These are phyloP conservation scores for Mortierella alpina DNA, from an alignment of 192 early-diverging fungal species.

Conservation along the genomic window DNA sequence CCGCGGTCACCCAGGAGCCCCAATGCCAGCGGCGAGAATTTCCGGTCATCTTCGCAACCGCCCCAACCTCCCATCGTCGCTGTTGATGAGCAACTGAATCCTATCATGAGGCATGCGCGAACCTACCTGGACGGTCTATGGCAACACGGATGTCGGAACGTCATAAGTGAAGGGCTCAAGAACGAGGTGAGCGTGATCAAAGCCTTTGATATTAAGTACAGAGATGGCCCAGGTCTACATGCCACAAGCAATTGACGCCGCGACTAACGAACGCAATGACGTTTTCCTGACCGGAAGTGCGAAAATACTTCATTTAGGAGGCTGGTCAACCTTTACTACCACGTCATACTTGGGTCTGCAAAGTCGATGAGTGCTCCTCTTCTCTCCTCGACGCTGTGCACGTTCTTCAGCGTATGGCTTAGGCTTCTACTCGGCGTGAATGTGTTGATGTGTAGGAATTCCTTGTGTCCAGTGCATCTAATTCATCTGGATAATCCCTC, in stretches of 20 bases:
- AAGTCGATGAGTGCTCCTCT: constrained; percentile 44
- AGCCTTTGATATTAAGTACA: not conserved
- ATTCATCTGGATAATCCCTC: not conserved
- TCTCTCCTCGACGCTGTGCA: constrained; percentile 55
- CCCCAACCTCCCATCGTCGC: not conserved
- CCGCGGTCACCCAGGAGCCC: constrained; percentile 40
- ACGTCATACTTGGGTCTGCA: constrained; percentile 26
- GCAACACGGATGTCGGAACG: constrained; percentile 20
- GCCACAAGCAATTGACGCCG: not conserved
- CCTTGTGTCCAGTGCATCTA: not conserved
- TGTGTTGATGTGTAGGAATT: not conserved
- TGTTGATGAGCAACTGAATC: constrained; percentile 21
- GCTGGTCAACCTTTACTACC: constrained; percentile 33
- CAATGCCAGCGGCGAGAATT: constrained; percentile 39
- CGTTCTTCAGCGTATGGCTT: constrained; percentile 55
- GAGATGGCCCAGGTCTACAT: too few species aligned
- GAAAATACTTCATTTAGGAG: constrained; percentile 26
- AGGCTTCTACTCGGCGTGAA: not conserved
- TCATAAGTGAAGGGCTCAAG: constrained; percentile 28
- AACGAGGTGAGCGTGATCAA: constrained; percentile 12
- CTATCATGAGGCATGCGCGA: constrained; percentile 14
- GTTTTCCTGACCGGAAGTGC: not conserved
- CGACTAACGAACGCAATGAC: not conserved
- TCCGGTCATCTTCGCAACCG: constrained; percentile 10
- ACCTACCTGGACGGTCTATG: constrained; percentile 34